phyloP scores from a whole-genome alignment of 2,329 filamentous ascomycete species.

The Aspergillus costaricaensis region DNA sequence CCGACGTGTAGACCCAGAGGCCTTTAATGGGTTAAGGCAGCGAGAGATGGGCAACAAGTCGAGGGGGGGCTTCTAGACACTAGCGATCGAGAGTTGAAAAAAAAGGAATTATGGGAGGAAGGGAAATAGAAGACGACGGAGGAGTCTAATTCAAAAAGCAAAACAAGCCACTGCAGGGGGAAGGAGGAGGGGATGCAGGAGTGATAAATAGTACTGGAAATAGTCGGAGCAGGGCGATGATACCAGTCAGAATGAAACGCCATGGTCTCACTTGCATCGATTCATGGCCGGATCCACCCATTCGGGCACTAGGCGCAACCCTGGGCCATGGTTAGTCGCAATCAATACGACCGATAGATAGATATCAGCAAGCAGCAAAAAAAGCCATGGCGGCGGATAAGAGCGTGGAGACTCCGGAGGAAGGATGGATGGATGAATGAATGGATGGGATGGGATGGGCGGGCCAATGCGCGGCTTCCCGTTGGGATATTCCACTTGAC shows the following conservation, averaged over 20 bases:
- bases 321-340: constrained; percentile 27
- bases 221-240: constrained; percentile 15
- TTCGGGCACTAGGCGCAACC: constrained; percentile 20
- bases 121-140: constrained; percentile 4
- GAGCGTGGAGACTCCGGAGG: constrained; percentile 3
- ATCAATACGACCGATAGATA: constrained; percentile 10
- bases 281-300: constrained; percentile 24
- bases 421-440: background rate
- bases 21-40: background rate
- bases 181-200: constrained; percentile 7
- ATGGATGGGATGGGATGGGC: background rate
- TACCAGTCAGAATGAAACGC: constrained; percentile 20
- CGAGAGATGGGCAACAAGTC: background rate
- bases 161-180: constrained; percentile 12
- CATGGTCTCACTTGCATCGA: constrained; percentile 6
- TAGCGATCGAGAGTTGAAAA: background rate
- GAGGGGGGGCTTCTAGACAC: background rate
- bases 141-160: constrained; percentile 8
- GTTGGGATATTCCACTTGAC: background rate
- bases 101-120: background rate
- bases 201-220: constrained; percentile 21
- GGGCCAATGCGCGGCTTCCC: background rate
- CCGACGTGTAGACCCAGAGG: background rate
- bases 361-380: constrained; percentile 1
- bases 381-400: constrained; percentile 11